phyloP scores from a whole-genome alignment of 2,329 filamentous ascomycete genomes.

The Fusarium drepaniforme region DNA sequence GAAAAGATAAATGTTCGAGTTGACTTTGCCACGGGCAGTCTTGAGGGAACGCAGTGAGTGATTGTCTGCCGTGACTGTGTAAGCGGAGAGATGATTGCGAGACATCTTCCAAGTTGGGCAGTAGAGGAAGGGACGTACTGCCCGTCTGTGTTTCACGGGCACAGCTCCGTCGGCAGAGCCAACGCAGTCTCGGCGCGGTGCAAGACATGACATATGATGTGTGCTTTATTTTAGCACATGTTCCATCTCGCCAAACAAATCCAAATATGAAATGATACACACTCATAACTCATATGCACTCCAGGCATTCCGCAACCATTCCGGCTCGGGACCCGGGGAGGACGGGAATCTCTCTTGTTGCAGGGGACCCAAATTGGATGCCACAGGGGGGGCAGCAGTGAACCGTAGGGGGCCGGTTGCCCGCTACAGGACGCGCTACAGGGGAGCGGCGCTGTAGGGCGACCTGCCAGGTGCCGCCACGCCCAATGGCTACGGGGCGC shows the following conservation, averaged over 20 bases:
- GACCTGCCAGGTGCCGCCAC: slow-evolving; percentile 21
- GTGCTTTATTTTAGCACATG: not conserved
- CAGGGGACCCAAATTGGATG: slow-evolving; percentile 28
- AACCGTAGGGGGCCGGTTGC: not conserved
- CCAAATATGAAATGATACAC: not conserved
- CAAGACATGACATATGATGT: not conserved
- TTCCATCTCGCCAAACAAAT: not conserved
- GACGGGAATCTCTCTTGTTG: slow-evolving; percentile 11
- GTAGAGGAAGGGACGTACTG: slow-evolving; percentile 2
- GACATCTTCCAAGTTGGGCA: slow-evolving; percentile 16
- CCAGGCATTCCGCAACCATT: slow-evolving; percentile 17
- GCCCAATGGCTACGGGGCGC: slow-evolving; percentile 9
- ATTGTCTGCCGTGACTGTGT: not conserved
- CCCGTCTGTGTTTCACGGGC: not conserved
- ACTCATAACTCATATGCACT: not conserved
- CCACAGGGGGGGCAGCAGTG: slow-evolving; percentile 15
- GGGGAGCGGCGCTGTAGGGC: slow-evolving; percentile 16
- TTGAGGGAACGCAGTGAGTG: slow-evolving; percentile 10
- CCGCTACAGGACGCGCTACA: slow-evolving; percentile 15
- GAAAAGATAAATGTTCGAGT: slow-evolving; percentile 6
- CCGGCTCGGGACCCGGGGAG: slow-evolving; percentile 18
- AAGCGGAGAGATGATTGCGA: slow-evolving; percentile 30
- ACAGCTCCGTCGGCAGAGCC: slow-evolving; percentile 5
- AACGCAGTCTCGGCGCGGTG: not conserved
- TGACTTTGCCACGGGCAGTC: slow-evolving; percentile 10